Percentiles rank a stretch among this genome's conserved stretches.
Evolutionary conservation across 495 filamentous ascomycete genomes (phyloP).

Genomic region (Viridothelium virens): DNA sequence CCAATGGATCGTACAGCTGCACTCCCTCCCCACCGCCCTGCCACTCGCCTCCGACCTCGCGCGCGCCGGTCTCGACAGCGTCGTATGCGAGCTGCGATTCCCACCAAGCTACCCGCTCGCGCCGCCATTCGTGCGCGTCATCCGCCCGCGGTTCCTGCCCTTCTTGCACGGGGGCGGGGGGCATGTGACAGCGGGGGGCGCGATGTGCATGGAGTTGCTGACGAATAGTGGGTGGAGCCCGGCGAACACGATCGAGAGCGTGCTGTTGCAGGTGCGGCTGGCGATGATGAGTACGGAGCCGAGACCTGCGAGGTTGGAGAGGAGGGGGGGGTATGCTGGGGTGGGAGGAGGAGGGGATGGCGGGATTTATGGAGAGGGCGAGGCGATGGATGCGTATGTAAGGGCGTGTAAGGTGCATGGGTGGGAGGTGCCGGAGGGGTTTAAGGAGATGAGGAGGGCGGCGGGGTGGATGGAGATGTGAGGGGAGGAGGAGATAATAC

Average conservation of each 20-base stretch:
- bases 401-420: slow-evolving; percentile 63
- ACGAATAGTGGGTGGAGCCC: slow-evolving; percentile 78
- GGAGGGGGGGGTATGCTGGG: neutral
- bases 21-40: slow-evolving; percentile 64
- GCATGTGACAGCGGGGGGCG: slow-evolving; percentile 80
- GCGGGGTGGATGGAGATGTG: neutral
- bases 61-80: slow-evolving; percentile 47
- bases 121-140: slow-evolving; percentile 79
- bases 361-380: slow-evolving; percentile 55
- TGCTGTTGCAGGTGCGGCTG: slow-evolving; percentile 75
- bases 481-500: neutral
- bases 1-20: slow-evolving; percentile 89
- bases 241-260: slow-evolving; percentile 63
- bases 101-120: slow-evolving; percentile 62
- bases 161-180: slow-evolving; percentile 71
- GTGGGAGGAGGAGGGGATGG: neutral
- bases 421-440: slow-evolving; percentile 36
- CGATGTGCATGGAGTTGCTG: slow-evolving; percentile 86
- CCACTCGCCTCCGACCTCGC: slow-evolving; percentile 74
- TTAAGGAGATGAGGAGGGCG: slow-evolving; percentile 28
- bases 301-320: slow-evolving; percentile 59
- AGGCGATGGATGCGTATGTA: slow-evolving; percentile 66
- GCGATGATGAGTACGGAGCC: slow-evolving; percentile 64
- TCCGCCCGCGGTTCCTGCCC: slow-evolving; percentile 69
- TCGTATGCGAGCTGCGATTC: slow-evolving; percentile 79